Base-by-base conservation (phyloP, 2,329 filamentous ascomycete species). In the Curvularia spicifera region DNA sequence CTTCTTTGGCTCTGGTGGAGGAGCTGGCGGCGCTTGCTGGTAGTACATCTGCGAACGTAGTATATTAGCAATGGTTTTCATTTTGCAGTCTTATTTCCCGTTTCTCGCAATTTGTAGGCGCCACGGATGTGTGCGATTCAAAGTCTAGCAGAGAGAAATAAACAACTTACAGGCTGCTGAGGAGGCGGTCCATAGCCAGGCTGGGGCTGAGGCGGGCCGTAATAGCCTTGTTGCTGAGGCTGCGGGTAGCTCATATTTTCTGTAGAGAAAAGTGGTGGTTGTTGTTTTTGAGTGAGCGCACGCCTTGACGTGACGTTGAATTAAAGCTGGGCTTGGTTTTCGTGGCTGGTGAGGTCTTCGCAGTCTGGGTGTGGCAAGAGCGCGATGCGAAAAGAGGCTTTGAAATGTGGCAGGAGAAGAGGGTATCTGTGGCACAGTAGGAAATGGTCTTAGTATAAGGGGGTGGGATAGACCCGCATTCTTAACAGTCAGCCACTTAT, bases 11-110 rank as follows among this genome's bases (percentile, higher is more conserved):
- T 70, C 61, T 18, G 62, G 61, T 31, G 65, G 63, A n/a, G 62
- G 62, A 24, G 68, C 13, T 4, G 33, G 67, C 12, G 70, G 70
- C 2, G 57, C 68, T 33, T 68, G 71, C 15, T 67, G 63, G 56
- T 76, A 76, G 59, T 73, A 65, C 73, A 76, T 75, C 73, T 76
- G 47, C 2, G 6, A 12, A 7, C 0, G n/a, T 20, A 13, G 26
- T 5, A 6, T 9, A 3, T 43, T 28, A 37, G 28, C 15, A 39
- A 61, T 50, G 24, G 43, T 49, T 31, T 1, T 39, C 51, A 18
- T 18, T 43, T 31, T 31, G 9, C 22, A 24, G 22, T 4, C 22
- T 3, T 24, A 24, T 20, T 31, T 42, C 33, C 52, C 10, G 9
- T 33, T 15, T 15, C 13, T 31, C 28, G 24, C 12, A 28, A n/a